Evolutionary conservation across 1,139 yeast genomes (phyloP), one percentile per base, ranked within the genome.

Genomic region (Saccharomycopsis crataegensis): DNA sequence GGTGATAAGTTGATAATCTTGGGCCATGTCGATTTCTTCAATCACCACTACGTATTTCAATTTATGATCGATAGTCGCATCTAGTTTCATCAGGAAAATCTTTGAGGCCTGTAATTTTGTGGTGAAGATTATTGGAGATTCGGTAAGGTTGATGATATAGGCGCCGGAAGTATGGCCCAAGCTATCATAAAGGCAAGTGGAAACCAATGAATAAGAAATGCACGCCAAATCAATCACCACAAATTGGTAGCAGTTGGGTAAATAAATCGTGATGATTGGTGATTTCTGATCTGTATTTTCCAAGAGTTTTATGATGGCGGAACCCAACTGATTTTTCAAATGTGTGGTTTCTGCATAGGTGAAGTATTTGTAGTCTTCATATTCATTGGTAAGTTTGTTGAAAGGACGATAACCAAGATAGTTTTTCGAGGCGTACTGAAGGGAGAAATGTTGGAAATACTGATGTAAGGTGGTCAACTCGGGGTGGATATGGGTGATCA

Each of bases 121-220:
- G 52, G 73, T 71, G 46, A 77, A 70, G n/a, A 81, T 66, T 6
- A 82, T 74, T 3, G 86, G 85, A 9, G 79, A 66, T 59, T 78
- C 78, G 4, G 85, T 79, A 56, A 79, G 64, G 54, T 74, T 73
- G 66, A 83, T 69, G 58, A 83, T 82, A 64, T 80, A 79, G 59
- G 73, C 73, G 1, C 85, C 74, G 5, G 87, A 73, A 38, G 73
- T 75, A 1, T 80, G 75, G 1, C 87, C 88, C 61, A 83, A 68
- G 3, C 86, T 80, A 59, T 82, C 83, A 64, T 83, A 83, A 52
- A 83, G 67, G 1, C 86, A 77, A 12, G 86, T 82, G 58, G 74
- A 74, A 40, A 80, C 69, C 54, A 83, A 63, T 16, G 76, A 69
- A 63, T 75, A 78, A n/a, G 76, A 67, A 44, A 74, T 71, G 60